phyloP scores from a whole-genome alignment of 1,139 yeast species.

The Magnusiomyces ingens region DNA sequence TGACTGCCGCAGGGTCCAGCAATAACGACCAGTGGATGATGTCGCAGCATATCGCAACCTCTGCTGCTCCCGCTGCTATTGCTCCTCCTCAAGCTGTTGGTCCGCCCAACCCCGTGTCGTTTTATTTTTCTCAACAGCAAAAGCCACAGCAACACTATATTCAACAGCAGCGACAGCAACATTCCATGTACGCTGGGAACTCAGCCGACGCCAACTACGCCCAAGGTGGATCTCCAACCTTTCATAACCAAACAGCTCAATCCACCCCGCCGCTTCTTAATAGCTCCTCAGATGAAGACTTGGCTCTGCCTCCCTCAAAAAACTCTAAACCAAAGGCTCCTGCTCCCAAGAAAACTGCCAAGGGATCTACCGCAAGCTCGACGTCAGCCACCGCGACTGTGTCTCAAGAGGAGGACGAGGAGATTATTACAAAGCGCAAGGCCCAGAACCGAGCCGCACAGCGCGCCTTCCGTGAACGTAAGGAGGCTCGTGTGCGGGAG shows the following conservation, averaged over 20 bases:
- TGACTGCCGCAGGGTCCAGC: no score
- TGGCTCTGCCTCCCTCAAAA: conserved; percentile 9
- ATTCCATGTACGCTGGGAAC: no score
- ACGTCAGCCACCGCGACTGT: conserved; percentile 5
- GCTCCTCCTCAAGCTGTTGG: no score
- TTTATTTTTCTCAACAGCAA: not conserved
- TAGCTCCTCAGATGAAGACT: conserved; percentile 2
- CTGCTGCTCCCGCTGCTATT: no score
- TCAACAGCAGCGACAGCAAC: conserved; percentile 14
- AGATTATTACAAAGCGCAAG: conserved; percentile 50
- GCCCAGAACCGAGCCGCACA: conserved; percentile 90
- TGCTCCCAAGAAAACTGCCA: not conserved
- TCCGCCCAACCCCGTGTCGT: no score
- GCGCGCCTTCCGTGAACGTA: conserved; percentile 80
- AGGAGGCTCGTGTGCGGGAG: conserved; percentile 66
- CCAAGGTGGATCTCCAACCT: no score
- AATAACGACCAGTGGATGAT: no score
- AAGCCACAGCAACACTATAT: conserved; percentile 8
- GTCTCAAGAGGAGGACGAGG: conserved; percentile 37
- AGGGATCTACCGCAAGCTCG: conserved; percentile 11
- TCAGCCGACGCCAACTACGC: no score
- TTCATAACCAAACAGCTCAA: conserved; percentile 7
- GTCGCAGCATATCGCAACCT: no score
- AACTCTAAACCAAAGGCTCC: no score
- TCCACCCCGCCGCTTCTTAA: conserved; percentile 8